These are phyloP conservation scores for Neofusicoccum laricinum DNA, from an alignment of 2,329 filamentous ascomycete species.

Conservation along the genomic window DNA sequence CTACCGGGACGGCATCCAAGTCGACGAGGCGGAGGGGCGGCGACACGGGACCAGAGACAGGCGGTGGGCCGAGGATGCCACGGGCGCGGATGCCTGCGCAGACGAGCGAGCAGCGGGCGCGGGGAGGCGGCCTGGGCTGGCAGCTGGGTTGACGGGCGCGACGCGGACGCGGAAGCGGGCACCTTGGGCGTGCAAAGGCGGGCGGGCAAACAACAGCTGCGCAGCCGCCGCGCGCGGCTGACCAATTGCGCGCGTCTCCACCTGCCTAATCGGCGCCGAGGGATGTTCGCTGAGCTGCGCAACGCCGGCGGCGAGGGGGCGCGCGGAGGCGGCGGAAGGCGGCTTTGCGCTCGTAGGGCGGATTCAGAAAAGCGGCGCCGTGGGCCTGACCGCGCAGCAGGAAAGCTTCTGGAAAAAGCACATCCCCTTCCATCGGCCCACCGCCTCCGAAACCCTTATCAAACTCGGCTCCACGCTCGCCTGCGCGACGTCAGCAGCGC, in stretches of 20 bases:
- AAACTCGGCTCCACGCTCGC: conserved; percentile 8
- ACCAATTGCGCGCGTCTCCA: neutral
- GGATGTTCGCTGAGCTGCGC: conserved; percentile 12
- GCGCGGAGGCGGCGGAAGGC: conserved; percentile 5
- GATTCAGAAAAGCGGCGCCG: conserved; percentile 2
- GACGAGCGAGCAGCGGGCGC: neutral
- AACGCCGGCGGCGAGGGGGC: neutral
- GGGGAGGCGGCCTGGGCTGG: neutral
- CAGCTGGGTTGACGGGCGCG: conserved; percentile 1
- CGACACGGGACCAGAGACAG: conserved; percentile 3
- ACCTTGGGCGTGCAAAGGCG: neutral
- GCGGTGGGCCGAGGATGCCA: conserved; percentile 2
- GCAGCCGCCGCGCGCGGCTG: neutral
- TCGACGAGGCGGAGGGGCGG: neutral
- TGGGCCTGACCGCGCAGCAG: conserved; percentile 4
- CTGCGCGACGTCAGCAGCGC: conserved; percentile 9
- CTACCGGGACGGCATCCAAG: conserved; percentile 11
- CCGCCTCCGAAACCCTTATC: conserved; percentile 2
- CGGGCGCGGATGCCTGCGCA: conserved; percentile 3
- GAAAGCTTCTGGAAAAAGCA: conserved; percentile 7
- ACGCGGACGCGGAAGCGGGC: conserved; percentile 5
- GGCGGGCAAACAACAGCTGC: neutral
- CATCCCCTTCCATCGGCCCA: neutral
- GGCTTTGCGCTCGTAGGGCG: conserved; percentile 14
- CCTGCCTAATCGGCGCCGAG: conserved; percentile 7